Percentiles rank a stretch among this genome's conserved stretches.
These are phyloP conservation scores for Penicillium lividum DNA, from an alignment of 495 filamentous ascomycete species.

Conservation along the genomic window DNA sequence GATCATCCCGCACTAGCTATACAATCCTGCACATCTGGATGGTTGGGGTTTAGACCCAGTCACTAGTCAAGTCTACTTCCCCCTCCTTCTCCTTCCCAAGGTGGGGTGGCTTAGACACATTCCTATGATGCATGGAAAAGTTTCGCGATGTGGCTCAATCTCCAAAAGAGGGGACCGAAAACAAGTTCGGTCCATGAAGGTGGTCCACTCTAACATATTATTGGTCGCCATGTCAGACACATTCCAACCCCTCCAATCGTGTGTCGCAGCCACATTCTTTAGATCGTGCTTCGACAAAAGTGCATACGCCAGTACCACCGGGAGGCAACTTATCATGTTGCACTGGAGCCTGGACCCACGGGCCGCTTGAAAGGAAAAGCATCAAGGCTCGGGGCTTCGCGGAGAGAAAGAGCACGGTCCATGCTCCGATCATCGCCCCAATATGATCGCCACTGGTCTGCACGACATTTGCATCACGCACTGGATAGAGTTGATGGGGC, in stretches of 20 bases:
- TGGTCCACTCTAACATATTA: conserved; percentile 9
- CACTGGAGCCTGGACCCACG: conserved; percentile 24
- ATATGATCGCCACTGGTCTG: conserved; percentile 29
- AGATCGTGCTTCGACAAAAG: conserved; percentile 8
- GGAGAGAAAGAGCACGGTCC: conserved; percentile 26
- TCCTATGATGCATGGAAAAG: conserved; percentile 22
- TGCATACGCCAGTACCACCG: conserved; percentile 7
- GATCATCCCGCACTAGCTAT: conserved; percentile 3
- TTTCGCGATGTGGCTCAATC: conserved; percentile 29
- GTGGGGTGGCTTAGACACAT: conserved; percentile 26
- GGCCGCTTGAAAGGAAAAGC: conserved; percentile 8
- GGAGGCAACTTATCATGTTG: conserved; percentile 10
- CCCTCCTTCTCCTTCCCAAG: neutral
- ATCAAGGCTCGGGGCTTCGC: conserved; percentile 6
- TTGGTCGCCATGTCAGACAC: conserved; percentile 29
- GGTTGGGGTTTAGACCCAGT: neutral
- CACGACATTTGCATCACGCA: conserved; percentile 29
- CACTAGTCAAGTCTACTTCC: neutral
- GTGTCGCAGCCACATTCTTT: conserved; percentile 26
- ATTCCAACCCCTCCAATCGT: conserved; percentile 28
- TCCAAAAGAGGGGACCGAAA: conserved; percentile 1
- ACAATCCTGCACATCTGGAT: neutral
- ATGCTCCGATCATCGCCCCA: conserved; percentile 27
- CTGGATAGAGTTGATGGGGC: conserved; percentile 19
- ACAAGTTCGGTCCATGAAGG: conserved; percentile 17